phyloP scores from a whole-genome alignment of 306 rosid genomes.

The Vigna nakashimae region DNA sequence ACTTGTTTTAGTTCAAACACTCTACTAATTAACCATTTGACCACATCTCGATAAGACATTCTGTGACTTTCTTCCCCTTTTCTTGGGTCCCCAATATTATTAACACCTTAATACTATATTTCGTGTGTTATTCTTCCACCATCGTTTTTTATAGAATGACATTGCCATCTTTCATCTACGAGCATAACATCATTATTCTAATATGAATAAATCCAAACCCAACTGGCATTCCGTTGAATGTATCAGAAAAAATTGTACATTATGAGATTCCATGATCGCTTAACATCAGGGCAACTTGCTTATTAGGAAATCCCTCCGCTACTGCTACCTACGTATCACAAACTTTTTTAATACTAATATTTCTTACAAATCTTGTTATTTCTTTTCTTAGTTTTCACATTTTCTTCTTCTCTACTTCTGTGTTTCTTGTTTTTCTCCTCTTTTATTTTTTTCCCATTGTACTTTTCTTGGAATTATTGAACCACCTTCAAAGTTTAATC shows the following conservation, averaged over 20 bases:
- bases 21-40: constrained; percentile 43
- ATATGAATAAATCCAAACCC: constrained; percentile 50
- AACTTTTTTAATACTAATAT: no score
- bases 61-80: constrained; percentile 49
- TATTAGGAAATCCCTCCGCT: constrained; percentile 16
- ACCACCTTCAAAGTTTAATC: no score
- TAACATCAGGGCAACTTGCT: constrained; percentile 46
- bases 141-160: constrained; percentile 4
- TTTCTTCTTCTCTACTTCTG: no score
- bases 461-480: no score
- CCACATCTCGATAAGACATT: constrained; percentile 63
- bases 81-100: constrained; percentile 52
- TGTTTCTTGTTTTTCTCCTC: no score
- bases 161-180: constrained; percentile 39
- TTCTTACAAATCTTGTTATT: background rate
- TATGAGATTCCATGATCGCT: constrained; percentile 54
- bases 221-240: constrained; percentile 71
- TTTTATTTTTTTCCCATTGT: no score
- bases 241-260: constrained; percentile 52
- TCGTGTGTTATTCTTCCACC: constrained; percentile 30
- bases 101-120: constrained; percentile 29
- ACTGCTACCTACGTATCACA: background rate
- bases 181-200: constrained; percentile 31
- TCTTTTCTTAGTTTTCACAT: no score
- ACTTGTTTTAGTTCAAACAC: background rate